Base-by-base conservation (phyloP, 2,329 filamentous ascomycete genomes). In the Pseudonectria foliicola region DNA sequence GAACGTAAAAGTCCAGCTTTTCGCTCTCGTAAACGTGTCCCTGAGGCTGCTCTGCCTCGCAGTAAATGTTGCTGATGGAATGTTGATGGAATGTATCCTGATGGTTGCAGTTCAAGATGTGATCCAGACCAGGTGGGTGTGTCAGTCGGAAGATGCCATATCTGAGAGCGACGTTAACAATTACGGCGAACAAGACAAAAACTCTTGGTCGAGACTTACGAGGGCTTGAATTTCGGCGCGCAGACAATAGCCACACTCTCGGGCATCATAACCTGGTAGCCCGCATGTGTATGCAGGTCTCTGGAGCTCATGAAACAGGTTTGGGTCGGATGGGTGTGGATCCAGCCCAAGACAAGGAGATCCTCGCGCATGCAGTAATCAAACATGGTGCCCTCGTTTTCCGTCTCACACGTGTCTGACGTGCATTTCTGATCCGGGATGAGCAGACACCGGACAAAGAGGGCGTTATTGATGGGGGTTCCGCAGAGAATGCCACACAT, bases 211-310 rank as follows among this genome's bases (percentile, higher is more conserved):
- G 5, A 12, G 15, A 72, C 80, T 66, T 66, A 89, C 77, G 80
- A 83, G 29, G 84, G 85, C 25, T 72, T 69, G 51, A 84, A 86
- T 37, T 75, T 82, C 1, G 92, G 92, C 6, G 92, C 86, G 63
- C 92, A 98, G 26, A 98, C 92, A 52, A 98, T 94, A 4, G 92
- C 92, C 43, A 98, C 88, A 50, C 86, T 93, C 67, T 98, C 92
- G 1, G 88, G 82, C 63, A 96, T 76, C 87, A 95, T 95, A 40
- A 92, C 80, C 61, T 98, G 92, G 57, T 95, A 96, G 10, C 88
- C 88, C 3, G 82, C 81, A 55, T 95, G 90, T 0, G 93, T 98
- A 56, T 98, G 92, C 46, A 96, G 57, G 55, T 98, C 92, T 32
- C 90, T 72, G 31, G 84, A 92, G 56, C 87, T 95, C 85, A 98